Conservation (phyloP, 176 grass and related monocot genomes). For the Sorghum bicolor region DNA sequence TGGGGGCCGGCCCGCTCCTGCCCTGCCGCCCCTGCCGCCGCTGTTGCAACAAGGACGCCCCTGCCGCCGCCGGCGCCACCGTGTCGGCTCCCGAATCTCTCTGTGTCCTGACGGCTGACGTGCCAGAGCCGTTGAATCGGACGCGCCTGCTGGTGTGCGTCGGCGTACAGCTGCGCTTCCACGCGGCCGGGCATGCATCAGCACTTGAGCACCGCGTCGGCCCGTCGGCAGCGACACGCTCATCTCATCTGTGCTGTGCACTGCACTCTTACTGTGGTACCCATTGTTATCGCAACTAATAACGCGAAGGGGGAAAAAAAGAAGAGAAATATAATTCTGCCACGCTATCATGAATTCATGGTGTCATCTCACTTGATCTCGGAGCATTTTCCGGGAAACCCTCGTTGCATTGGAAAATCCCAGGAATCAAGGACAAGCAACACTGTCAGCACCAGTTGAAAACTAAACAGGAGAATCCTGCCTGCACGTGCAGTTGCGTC, state of each 20-base stretch:
- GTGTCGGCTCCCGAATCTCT: not conserved
- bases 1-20: not conserved
- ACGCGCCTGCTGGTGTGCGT: not conserved
- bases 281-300: no score
- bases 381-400: not conserved
- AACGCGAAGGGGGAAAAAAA: not conserved
- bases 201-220: not conserved
- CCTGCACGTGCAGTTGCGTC: not conserved
- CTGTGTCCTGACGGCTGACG: not conserved
- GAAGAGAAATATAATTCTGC: not conserved
- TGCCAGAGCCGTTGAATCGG: not conserved
- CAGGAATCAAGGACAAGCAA: conserved; percentile 23
- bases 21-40: not conserved
- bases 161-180: no score
- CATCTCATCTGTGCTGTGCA: not conserved
- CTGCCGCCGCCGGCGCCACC: not conserved
- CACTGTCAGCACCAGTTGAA: not conserved
- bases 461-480: not conserved
- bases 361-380: not conserved
- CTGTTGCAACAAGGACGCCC: no score
- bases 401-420: not conserved
- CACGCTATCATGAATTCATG: not conserved
- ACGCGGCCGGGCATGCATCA: not conserved
- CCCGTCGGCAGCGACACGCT: not conserved
- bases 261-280: not conserved